These are phyloP conservation scores for Kluyveromyces nonfermentans DNA, from an alignment of 805 yeast genomes.

Conservation along the genomic window DNA sequence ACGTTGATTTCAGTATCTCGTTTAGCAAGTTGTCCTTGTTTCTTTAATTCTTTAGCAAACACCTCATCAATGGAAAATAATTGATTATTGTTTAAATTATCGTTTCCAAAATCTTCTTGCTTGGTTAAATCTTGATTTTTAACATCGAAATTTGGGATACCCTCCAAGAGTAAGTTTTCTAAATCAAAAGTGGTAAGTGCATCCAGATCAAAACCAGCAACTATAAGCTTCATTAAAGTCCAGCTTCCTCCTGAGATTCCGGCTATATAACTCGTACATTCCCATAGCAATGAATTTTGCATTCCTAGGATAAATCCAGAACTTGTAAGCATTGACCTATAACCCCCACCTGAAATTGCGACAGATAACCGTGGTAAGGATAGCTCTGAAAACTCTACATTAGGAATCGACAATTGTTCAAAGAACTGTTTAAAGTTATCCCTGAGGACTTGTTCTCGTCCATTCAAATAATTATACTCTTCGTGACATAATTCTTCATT, in stretches of 20 bases:
- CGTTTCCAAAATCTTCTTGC: not conserved
- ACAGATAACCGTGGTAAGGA: slow-evolving; percentile 20
- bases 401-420: slow-evolving; percentile 26
- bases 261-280: slow-evolving; percentile 45
- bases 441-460: slow-evolving; percentile 28
- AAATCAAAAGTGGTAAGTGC: slow-evolving; percentile 33
- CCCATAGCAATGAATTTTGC: slow-evolving; percentile 37
- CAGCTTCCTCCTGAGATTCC: slow-evolving; percentile 72
- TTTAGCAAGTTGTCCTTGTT: not conserved
- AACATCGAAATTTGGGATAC: slow-evolving; percentile 46
- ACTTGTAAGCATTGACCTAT: slow-evolving; percentile 29
- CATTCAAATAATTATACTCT: slow-evolving; percentile 12
- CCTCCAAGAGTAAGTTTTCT: slow-evolving; percentile 41
- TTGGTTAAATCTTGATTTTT: slow-evolving; percentile 17
- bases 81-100: not conserved
- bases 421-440: slow-evolving; percentile 26
- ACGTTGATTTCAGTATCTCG: not conserved
- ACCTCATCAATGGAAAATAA: not conserved
- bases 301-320: slow-evolving; percentile 25
- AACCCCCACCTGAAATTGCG: slow-evolving; percentile 32
- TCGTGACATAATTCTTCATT: slow-evolving; percentile 10
- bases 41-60: not conserved
- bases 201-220: slow-evolving; percentile 33
- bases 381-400: slow-evolving; percentile 20
- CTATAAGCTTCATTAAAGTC: slow-evolving; percentile 44